Base-by-base conservation (phyloP, 2,329 filamentous ascomycete species). In the Harringtonia lauricola region DNA sequence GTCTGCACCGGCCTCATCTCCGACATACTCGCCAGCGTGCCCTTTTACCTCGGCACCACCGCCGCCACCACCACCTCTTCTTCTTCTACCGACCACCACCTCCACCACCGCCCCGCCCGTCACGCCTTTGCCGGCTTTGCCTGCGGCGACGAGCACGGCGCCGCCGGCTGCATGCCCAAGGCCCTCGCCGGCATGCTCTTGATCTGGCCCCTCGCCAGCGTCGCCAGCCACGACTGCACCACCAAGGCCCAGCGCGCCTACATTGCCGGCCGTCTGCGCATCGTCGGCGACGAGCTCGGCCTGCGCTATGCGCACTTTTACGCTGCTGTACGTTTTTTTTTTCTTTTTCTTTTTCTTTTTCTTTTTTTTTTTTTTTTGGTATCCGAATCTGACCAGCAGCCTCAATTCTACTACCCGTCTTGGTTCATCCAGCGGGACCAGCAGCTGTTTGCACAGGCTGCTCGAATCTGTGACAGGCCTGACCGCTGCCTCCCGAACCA, bases 231-330 rank as follows among this genome's bases (percentile, higher is more conserved):
- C 52, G 76, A 81, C 57, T 78, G 73, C 51, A 63, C 69, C 8
- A 78, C 74, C 9, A 75, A 79, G 49, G 64, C 68, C 5, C 76
- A 81, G 59, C 62, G 76, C n/a, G 57, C 63, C 8, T 81, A 74
- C 70, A 60, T 70, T 7, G 61, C 64, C 41, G 75, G 75, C 5
- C 62, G 76, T 7, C 59, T 81, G 44, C 59, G 62, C 41, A 72
- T 66, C 51, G 76, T 81, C 41, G 70, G 67, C 2, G 65, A 72
- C 42, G 67, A 69, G 33, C 59, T 80, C 10, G 76, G 76, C 8
- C 63, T 81, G 38, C 68, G 69, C 46, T 78, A 79, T 52, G 74
- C 75, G 12, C 64, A 70, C 34, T 70, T 76, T 39, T 55, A 80
- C 33, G 61, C 64, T n/a, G 63, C 72, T 59, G 75, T 78, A 65